These are phyloP conservation scores for Tetrapisispora namnaoensis DNA, from an alignment of 805 yeast species.

Conservation along the genomic window DNA sequence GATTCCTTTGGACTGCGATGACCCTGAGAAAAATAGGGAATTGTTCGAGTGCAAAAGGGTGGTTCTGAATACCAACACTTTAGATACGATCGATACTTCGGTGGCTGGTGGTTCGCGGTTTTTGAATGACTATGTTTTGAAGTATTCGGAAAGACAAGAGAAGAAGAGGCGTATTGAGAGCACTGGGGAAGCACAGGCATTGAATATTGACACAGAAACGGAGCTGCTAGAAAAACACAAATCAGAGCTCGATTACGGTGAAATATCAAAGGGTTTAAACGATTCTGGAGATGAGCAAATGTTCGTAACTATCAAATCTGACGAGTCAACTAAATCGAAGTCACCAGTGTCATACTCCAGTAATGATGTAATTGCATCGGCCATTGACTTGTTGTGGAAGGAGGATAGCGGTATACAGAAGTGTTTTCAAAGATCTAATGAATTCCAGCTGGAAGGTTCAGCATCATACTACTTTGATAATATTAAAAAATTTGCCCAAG, in stretches of 20 bases:
- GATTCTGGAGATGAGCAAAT: constrained; percentile 19
- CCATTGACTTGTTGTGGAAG: constrained; percentile 62
- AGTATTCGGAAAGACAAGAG: constrained; percentile 48
- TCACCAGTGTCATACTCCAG: constrained; percentile 11
- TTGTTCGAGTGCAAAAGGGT: constrained; percentile 40
- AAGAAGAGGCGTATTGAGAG: constrained; percentile 42
- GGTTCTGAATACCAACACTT: constrained; percentile 46
- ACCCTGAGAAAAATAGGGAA: constrained; percentile 32
- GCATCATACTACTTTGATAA: constrained; percentile 74
- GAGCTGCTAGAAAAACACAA: background rate
- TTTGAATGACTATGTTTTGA: constrained; percentile 52
- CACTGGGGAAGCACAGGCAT: constrained; percentile 41
- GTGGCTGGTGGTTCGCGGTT: constrained; percentile 58
- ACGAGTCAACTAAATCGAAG: background rate
- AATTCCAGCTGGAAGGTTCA: constrained; percentile 77
- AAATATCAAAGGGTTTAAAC: constrained; percentile 19
- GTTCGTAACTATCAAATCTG: constrained; percentile 12
- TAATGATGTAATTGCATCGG: constrained; percentile 55
- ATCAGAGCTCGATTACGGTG: constrained; percentile 8
- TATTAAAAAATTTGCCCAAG: constrained; percentile 53
- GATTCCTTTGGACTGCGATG: constrained; percentile 58
- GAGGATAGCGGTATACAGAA: constrained; percentile 55
- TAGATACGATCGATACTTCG: constrained; percentile 53
- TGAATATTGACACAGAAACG: constrained; percentile 6
- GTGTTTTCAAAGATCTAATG: constrained; percentile 53